Evolutionary conservation across 2,329 filamentous ascomycete species (phyloP).

Genomic region (Verticillium albo-atrum): DNA sequence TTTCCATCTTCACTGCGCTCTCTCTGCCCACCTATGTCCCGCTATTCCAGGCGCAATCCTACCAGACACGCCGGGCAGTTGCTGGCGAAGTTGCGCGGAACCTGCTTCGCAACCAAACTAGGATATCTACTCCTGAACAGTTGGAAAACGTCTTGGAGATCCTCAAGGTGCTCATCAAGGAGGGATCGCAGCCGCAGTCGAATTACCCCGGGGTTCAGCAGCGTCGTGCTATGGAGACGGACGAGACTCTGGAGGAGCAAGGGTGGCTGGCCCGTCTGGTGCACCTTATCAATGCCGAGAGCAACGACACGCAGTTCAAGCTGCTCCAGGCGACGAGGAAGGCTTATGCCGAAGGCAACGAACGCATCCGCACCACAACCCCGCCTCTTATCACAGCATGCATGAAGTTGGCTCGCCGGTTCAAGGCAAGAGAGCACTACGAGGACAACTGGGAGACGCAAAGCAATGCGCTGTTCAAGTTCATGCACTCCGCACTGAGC

Average conservation of each 20-base stretch:
- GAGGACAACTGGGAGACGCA: conserved; percentile 61
- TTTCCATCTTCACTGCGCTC: conserved; percentile 93
- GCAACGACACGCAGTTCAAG: conserved; percentile 93
- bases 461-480: conserved; percentile 82
- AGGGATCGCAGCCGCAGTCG: conserved; percentile 78
- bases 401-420: conserved; percentile 81
- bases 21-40: conserved; percentile 89
- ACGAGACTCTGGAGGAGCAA: conserved; percentile 97
- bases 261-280: conserved; percentile 92
- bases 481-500: conserved; percentile 85
- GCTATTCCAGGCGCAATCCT: conserved; percentile 85
- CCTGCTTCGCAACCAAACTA: conserved; percentile 77
- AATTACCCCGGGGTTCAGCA: conserved; percentile 81
- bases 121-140: conserved; percentile 71
- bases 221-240: conserved; percentile 74
- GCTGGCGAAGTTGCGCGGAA: conserved; percentile 82
- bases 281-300: conserved; percentile 75
- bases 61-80: conserved; percentile 84
- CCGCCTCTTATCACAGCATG: conserved; percentile 87
- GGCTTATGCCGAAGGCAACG: conserved; percentile 85
- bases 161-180: conserved; percentile 86
- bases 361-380: conserved; percentile 92
- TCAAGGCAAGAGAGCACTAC: conserved; percentile 86
- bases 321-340: conserved; percentile 84
- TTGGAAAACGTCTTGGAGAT: conserved; percentile 87